Evolutionary conservation across 345 rosid species (phyloP).

Genomic region (Dipteronia dyeriana): DNA sequence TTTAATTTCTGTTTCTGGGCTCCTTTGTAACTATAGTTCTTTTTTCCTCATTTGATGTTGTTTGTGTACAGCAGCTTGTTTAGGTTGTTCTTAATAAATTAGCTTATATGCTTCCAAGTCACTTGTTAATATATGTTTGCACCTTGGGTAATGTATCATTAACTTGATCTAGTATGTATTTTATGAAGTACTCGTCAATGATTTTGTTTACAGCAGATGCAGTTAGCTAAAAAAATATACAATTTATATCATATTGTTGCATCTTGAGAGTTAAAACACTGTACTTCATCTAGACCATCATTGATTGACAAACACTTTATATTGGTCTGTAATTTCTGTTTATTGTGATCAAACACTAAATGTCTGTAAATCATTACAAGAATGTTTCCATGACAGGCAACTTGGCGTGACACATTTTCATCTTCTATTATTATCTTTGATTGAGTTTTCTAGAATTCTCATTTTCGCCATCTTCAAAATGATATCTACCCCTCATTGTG

Average conservation of each 20-base stretch:
- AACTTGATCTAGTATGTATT: background rate
- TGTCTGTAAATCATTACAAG: background rate
- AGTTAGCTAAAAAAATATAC: background rate
- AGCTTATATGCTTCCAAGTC: background rate
- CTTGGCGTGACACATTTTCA: background rate
- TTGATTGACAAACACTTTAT: background rate
- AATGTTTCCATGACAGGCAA: background rate
- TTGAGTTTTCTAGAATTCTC: constrained; percentile 9
- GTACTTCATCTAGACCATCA: background rate
- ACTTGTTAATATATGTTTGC: background rate
- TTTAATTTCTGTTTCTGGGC: background rate
- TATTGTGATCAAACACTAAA: background rate
- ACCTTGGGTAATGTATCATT: background rate
- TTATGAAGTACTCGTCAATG: background rate
- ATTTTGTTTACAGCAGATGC: background rate
- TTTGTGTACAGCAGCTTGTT: background rate
- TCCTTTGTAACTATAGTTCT: too few relatives aligned
- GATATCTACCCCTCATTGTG: background rate
- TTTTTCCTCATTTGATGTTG: background rate
- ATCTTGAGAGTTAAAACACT: background rate
- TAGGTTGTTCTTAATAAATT: background rate
- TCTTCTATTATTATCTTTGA: background rate
- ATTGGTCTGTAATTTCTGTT: background rate
- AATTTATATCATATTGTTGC: background rate
- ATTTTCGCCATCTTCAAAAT: background rate